Percentiles rank a stretch among this genome's conserved stretches.
Conservation (phyloP, 2,329 filamentous ascomycete genomes). For the Keithomyces neogunnii region DNA sequence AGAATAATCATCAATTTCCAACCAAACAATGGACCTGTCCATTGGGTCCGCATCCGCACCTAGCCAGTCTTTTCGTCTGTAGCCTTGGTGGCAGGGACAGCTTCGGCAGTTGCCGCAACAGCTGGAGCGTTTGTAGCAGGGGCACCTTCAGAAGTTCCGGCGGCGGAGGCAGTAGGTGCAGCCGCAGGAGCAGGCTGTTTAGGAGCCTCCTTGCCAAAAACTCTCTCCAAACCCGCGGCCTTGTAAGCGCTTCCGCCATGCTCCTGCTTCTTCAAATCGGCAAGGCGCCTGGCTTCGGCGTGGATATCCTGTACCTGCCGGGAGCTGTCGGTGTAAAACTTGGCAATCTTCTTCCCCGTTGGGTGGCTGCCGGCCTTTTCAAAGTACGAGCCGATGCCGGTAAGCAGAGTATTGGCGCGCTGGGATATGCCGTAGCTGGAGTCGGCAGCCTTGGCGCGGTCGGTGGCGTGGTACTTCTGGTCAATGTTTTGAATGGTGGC, state of each 20-base stretch:
- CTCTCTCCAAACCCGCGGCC: constrained; percentile 46
- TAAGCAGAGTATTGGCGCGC: constrained; percentile 56
- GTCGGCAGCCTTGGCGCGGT: constrained; percentile 78
- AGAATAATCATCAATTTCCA: too few relatives aligned
- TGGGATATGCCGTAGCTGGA: constrained; percentile 73
- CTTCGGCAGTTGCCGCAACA: constrained; percentile 4
- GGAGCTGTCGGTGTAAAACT: constrained; percentile 78
- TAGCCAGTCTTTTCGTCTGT: constrained; percentile 16
- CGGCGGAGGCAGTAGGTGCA: not conserved
- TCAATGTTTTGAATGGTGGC: constrained; percentile 69
- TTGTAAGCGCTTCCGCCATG: constrained; percentile 51
- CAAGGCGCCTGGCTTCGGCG: constrained; percentile 77
- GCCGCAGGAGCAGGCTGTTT: constrained; percentile 14
- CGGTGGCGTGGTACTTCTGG: constrained; percentile 75
- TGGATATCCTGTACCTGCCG: constrained; percentile 95
- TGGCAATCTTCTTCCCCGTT: constrained; percentile 77
- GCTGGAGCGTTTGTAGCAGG: constrained; percentile 1
- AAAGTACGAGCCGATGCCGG: constrained; percentile 78
- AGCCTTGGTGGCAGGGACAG: constrained; percentile 14
- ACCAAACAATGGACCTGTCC: too few relatives aligned
- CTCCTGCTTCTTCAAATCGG: constrained; percentile 72
- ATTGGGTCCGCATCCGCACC: not conserved
- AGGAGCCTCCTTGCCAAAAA: constrained; percentile 47
- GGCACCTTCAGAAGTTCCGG: constrained; percentile 6
- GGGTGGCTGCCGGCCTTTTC: constrained; percentile 85